phyloP scores from a whole-genome alignment of 2,329 filamentous ascomycete genomes.

The Colletotrichum horii region DNA sequence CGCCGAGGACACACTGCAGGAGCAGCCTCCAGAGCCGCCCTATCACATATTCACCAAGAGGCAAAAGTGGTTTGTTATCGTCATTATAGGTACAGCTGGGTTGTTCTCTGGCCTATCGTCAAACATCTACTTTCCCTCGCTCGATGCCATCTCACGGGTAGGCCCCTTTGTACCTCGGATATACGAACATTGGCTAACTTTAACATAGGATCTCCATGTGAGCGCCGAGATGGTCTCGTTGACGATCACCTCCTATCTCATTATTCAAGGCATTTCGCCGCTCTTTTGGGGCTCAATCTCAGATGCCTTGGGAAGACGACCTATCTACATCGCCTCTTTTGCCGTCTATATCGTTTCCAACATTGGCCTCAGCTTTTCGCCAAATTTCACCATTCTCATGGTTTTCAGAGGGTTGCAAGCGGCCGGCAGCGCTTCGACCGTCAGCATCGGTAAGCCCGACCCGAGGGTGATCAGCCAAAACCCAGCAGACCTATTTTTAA shows the following conservation, averaged over 20 bases:
- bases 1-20: neutral
- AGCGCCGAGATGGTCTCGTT: conserved; percentile 37
- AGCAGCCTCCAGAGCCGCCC: neutral
- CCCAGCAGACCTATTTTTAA: conserved; percentile 2
- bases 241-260: conserved; percentile 52
- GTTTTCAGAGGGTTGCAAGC: conserved; percentile 52
- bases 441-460: conserved; percentile 44
- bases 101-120: conserved; percentile 58
- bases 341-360: conserved; percentile 52
- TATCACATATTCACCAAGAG: conserved; percentile 40
- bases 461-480: neutral
- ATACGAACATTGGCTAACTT: neutral
- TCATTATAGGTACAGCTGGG: conserved; percentile 53
- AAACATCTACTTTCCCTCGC: conserved; percentile 55
- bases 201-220: conserved; percentile 31
- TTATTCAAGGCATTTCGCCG: conserved; percentile 55
- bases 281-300: conserved; percentile 54
- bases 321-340: conserved; percentile 50
- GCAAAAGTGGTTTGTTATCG: conserved; percentile 51
- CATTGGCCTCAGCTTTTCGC: conserved; percentile 46
- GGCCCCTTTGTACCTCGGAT: neutral
- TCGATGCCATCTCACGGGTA: conserved; percentile 41
- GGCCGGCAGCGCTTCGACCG: conserved; percentile 51
- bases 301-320: conserved; percentile 49
- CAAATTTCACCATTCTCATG: conserved; percentile 47